A percentile compares a stretch with the other conserved stretches of the same genome.
phyloP scores from a whole-genome alignment of 2,329 filamentous ascomycete genomes.

The Stagonosporopsis cucurbitacearum region DNA sequence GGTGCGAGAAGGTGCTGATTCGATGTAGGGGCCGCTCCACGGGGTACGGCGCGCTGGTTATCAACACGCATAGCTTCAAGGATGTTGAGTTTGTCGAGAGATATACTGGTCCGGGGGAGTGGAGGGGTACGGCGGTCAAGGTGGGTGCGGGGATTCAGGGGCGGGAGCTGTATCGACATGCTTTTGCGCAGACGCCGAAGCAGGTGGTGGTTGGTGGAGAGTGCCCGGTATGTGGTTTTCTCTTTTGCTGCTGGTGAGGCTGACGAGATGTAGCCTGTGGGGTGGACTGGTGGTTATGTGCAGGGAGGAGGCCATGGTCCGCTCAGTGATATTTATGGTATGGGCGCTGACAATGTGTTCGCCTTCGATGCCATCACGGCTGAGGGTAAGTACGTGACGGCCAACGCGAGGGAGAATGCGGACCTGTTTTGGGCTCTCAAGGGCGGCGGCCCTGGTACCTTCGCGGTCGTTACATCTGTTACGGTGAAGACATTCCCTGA shows the following conservation, averaged over 20 bases:
- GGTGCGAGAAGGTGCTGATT: conserved; percentile 1
- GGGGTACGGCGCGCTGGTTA: conserved; percentile 42
- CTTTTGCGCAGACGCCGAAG: conserved; percentile 38
- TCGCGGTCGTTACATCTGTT: conserved; percentile 40
- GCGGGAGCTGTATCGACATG: conserved; percentile 40
- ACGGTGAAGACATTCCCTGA: conserved; percentile 46
- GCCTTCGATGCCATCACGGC: conserved; percentile 50
- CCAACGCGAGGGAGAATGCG: conserved; percentile 42
- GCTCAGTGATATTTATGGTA: conserved; percentile 35
- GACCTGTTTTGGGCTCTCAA: conserved; percentile 50
- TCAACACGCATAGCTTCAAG: conserved; percentile 49
- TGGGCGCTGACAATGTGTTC: conserved; percentile 22
- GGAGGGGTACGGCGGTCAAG: conserved; percentile 39
- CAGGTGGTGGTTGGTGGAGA: conserved; percentile 48
- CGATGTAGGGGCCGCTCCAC: conserved; percentile 40
- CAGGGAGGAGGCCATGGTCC: conserved; percentile 36
- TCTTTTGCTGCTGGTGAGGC: not conserved
- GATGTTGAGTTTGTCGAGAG: conserved; percentile 37
- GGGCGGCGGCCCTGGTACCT: conserved; percentile 43
- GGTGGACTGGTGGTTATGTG: conserved; percentile 52
- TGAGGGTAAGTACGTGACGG: conserved; percentile 39
- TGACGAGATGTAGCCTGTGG: conserved; percentile 39
- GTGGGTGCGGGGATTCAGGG: conserved; percentile 47
- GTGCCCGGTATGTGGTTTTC: conserved; percentile 36
- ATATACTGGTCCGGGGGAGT: conserved; percentile 43